Evolutionary conservation across 2,329 filamentous ascomycete genomes (phyloP).

Genomic region (Sphaerulina vaccinii): DNA sequence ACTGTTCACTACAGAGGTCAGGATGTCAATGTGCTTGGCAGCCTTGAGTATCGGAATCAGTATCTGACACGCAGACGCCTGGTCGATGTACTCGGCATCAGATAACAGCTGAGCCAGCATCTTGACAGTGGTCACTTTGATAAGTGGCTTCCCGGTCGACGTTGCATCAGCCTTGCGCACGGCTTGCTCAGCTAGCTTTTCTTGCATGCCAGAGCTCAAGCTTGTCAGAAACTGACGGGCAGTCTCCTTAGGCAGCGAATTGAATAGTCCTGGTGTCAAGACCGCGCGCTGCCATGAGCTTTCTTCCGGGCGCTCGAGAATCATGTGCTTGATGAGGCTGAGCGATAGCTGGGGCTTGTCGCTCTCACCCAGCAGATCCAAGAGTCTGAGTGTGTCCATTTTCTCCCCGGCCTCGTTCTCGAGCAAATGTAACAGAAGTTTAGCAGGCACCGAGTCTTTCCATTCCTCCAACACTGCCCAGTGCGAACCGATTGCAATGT

Average conservation of each 20-base stretch:
- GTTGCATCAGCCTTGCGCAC: constrained; percentile 16
- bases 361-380: constrained; percentile 14
- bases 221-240: constrained; percentile 33
- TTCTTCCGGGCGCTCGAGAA: constrained; percentile 30
- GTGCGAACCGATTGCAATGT: constrained; percentile 5
- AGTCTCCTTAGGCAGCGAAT: constrained; percentile 34
- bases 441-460: constrained; percentile 13
- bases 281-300: constrained; percentile 46
- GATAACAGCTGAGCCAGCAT: constrained; percentile 42
- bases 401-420: neutral
- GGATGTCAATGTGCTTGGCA: constrained; percentile 41
- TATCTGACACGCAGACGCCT: constrained; percentile 33
- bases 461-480: constrained; percentile 6
- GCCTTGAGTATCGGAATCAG: constrained; percentile 35
- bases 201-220: constrained; percentile 36
- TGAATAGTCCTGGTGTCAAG: constrained; percentile 36
- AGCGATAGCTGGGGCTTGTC: constrained; percentile 18
- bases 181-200: constrained; percentile 31
- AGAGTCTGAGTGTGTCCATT: neutral
- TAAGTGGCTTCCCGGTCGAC: constrained; percentile 16
- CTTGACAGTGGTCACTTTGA: constrained; percentile 48
- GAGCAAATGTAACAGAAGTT: constrained; percentile 17
- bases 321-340: constrained; percentile 12
- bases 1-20: constrained; percentile 36
- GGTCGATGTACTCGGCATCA: constrained; percentile 36